Evolutionary conservation across 2,329 filamentous ascomycete genomes (phyloP), one percentile per base, ranked within the genome.

Genomic region (Fusarium nelsonii): DNA sequence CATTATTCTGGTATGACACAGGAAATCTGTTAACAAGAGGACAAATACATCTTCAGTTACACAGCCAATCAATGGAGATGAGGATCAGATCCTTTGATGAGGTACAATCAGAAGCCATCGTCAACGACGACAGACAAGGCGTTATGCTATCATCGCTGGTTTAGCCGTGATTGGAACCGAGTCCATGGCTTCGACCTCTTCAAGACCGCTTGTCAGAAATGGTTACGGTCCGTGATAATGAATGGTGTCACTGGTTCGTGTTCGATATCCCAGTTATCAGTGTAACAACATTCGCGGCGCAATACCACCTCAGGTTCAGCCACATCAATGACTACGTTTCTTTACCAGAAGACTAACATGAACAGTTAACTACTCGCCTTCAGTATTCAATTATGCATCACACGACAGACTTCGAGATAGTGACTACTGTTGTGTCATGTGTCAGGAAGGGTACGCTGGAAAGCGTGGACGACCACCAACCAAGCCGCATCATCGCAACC

Each of bases 271-370:
- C 23, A 48, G 37, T 50, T 48, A 54, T 36, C 34, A 64, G 49
- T 54, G 41, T 28, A 64, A 69, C 68, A 39, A 39, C 32, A 33
- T 56, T 64, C 30, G 59, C 54, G 40, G 44, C 36, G 36, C 53
- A 54, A 64, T 59, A 50, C 33, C 32, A 53, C 54, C 20, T 16
- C 39, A 39, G 43, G 34, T 15, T 18, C 40, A 45, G 44, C n/a
- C 18, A 16, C 48, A 50, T 41, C 28, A n/a, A 37, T 23, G 36
- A 41, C n/a, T 39, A 49, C 36, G 5, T 14, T n/a, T 54, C 26
- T 18, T 41, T 28, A 28, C 20, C 36, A 30, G 18, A 33, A 34
- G 18, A 46, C n/a, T 50, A n/a, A 20, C 37, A 26, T 36, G 6
- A 51, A 33, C 30, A 41, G 32, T 36, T 23, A 37, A 32, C n/a